phyloP scores from a whole-genome alignment of 805 yeast species.

The Saccharomycopsis microspora region DNA sequence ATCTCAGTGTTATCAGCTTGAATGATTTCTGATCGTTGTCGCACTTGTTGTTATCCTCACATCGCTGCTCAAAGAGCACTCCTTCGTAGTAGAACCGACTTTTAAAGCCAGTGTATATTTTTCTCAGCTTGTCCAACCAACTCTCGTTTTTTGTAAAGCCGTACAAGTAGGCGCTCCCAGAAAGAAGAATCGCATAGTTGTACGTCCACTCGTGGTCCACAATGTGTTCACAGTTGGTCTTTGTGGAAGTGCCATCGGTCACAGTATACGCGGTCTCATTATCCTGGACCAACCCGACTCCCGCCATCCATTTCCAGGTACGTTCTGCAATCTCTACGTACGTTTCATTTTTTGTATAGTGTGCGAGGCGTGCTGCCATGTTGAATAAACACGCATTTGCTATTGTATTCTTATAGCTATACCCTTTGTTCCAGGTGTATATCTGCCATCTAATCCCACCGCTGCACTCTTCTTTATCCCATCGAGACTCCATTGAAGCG shows the following conservation, averaged over 20 bases:
- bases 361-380: slow-evolving; percentile 49
- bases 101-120: slow-evolving; percentile 34
- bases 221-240: slow-evolving; percentile 47
- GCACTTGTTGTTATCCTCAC: slow-evolving; percentile 55
- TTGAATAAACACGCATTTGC: slow-evolving; percentile 54
- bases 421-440: slow-evolving; percentile 47
- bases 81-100: slow-evolving; percentile 36
- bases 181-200: slow-evolving; percentile 62
- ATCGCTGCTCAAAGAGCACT: slow-evolving; percentile 71
- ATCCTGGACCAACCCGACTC: slow-evolving; percentile 33
- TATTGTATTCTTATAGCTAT: slow-evolving; percentile 50
- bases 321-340: slow-evolving; percentile 40
- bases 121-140: slow-evolving; percentile 47
- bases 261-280: slow-evolving; percentile 48
- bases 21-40: slow-evolving; percentile 82
- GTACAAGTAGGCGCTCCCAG: slow-evolving; percentile 68
- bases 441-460: slow-evolving; percentile 68
- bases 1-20: slow-evolving; percentile 70
- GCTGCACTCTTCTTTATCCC: slow-evolving; percentile 43
- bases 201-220: slow-evolving; percentile 68
- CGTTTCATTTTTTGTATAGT: slow-evolving; percentile 40
- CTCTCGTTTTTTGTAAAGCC: slow-evolving; percentile 50
- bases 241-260: slow-evolving; percentile 62
- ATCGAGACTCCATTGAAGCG: slow-evolving; percentile 43
- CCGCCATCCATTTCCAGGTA: slow-evolving; percentile 51